phyloP scores from a whole-genome alignment of 148 eudicot species.

The Chenopodium berlandieri region DNA sequence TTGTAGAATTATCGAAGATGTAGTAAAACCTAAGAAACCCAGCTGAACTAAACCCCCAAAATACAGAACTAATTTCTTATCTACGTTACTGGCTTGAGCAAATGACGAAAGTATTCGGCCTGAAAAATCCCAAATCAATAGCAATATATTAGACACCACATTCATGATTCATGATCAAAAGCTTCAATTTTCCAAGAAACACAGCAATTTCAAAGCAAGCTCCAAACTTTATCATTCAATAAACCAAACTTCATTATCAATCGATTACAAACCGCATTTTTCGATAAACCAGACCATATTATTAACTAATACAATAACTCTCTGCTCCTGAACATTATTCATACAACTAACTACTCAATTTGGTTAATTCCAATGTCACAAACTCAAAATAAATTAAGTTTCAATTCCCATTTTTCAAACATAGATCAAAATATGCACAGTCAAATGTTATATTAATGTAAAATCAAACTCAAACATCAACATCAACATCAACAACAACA shows the following conservation, averaged over 20 bases:
- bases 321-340: neutral
- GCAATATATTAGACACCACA: conserved; percentile 10
- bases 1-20: conserved; percentile 39
- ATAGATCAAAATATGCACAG: too few relatives aligned
- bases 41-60: conserved; percentile 50
- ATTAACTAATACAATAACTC: neutral
- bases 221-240: neutral
- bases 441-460: too few relatives aligned
- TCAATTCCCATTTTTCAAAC: neutral
- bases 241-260: too few relatives aligned
- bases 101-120: conserved; percentile 96
- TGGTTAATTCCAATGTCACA: neutral
- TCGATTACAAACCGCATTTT: neutral
- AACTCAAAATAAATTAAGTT: neutral
- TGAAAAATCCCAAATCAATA: conserved; percentile 42
- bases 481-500: neutral
- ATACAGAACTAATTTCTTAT: conserved; percentile 27
- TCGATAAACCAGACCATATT: neutral
- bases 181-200: neutral
- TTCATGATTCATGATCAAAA: conserved; percentile 11
- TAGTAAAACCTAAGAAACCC: conserved; percentile 42
- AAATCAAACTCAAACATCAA: neutral
- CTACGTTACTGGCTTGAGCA: conserved; percentile 99
- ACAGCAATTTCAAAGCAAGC: neutral
- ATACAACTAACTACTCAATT: neutral